Evolutionary conservation across 768 basidiomycete species (phyloP).

Genomic region (Mycena capillaripes): DNA sequence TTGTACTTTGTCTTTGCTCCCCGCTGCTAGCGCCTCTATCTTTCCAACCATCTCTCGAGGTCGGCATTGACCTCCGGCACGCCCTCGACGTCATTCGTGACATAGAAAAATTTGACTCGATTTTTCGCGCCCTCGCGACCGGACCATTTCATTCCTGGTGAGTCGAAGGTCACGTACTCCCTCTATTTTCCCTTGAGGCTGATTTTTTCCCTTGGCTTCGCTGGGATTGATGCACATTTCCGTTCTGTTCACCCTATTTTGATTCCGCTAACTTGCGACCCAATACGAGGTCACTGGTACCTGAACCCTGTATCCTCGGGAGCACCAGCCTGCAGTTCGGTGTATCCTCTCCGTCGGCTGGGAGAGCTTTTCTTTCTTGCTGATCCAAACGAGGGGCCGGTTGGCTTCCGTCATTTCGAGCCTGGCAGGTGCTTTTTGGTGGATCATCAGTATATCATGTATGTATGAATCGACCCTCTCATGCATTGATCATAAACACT

Average conservation of each 20-base stretch:
- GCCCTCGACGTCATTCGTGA: neutral
- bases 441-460: neutral
- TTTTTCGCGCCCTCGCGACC: neutral
- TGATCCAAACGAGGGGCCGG: neutral
- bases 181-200: neutral
- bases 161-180: no score
- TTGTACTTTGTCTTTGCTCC: no score
- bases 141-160: neutral
- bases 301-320: neutral
- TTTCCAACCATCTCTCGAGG: neutral
- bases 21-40: neutral
- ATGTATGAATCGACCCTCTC: no score
- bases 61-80: neutral
- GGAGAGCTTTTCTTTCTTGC: neutral
- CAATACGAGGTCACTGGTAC: neutral
- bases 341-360: neutral
- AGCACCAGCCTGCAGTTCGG: neutral
- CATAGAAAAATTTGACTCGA: neutral
- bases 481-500: no score
- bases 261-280: neutral
- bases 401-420: neutral
- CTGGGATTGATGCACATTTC: neutral
- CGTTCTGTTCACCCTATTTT: neutral
- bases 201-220: neutral
- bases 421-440: neutral